These are phyloP conservation scores for Lentinus brumalis DNA, from an alignment of 768 basidiomycete species.

Conservation along the genomic window DNA sequence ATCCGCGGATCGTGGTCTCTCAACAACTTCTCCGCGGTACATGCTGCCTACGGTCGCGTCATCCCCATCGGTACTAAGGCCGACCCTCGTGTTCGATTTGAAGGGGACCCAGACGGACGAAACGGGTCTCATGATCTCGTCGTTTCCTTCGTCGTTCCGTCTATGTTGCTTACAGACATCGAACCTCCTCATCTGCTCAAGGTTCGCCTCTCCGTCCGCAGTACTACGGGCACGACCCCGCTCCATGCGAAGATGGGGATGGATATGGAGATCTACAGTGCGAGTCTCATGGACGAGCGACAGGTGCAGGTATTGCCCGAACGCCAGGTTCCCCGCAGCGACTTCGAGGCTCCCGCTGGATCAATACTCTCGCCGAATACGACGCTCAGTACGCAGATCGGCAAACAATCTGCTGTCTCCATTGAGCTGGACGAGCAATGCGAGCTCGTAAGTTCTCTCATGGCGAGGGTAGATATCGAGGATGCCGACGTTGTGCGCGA, in stretches of 20 bases:
- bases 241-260: conserved; percentile 28
- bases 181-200: conserved; percentile 8
- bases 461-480: conserved; percentile 18
- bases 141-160: conserved; percentile 31
- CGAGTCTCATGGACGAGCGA: conserved; percentile 20
- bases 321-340: conserved; percentile 19
- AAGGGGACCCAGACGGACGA: conserved; percentile 19
- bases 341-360: neutral
- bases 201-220: conserved; percentile 28
- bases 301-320: conserved; percentile 26
- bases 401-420: conserved; percentile 15
- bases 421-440: conserved; percentile 26
- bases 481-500: conserved; percentile 2
- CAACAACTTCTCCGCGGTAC: conserved; percentile 32
- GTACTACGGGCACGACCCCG: conserved; percentile 21
- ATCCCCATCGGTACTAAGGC: conserved; percentile 13
- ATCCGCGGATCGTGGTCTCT: conserved; percentile 24
- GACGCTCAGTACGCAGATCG: conserved; percentile 16
- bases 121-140: conserved; percentile 17
- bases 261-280: conserved; percentile 20
- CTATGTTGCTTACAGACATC: conserved; percentile 26
- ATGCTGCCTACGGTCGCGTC: conserved; percentile 24
- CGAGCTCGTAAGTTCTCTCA: conserved; percentile 9
- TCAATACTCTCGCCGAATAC: neutral
- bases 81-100: conserved; percentile 14